Conservation (phyloP, 108 stramenopile species). For the Chaetoceros tenuissimus region DNA sequence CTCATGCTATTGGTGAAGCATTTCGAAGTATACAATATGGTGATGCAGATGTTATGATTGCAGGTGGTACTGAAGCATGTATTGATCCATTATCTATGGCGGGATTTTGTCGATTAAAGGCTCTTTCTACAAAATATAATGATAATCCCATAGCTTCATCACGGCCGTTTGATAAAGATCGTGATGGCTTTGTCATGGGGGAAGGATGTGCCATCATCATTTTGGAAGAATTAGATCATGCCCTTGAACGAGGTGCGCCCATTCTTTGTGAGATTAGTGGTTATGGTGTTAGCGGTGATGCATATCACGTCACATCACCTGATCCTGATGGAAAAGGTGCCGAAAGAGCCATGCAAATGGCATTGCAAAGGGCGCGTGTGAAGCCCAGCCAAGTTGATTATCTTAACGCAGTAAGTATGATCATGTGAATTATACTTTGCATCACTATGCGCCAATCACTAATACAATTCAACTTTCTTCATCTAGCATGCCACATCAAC, state of each 20-base stretch:
- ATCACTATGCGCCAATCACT: no score
- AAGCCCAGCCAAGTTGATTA: constrained; percentile 52
- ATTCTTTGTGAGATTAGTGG: constrained; percentile 59
- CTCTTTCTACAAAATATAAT: constrained; percentile 57
- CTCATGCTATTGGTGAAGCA: constrained; percentile 91
- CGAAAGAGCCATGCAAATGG: constrained; percentile 70
- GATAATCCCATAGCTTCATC: constrained; percentile 40
- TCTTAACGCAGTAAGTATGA: constrained; percentile 92
- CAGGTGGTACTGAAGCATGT: constrained; percentile 91
- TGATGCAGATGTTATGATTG: constrained; percentile 86
- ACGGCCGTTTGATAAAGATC: constrained; percentile 80
- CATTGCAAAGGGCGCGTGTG: constrained; percentile 27
- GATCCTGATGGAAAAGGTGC: constrained; percentile 80
- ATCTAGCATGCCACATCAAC: constrained; percentile 99
- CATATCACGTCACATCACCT: constrained; percentile 86
- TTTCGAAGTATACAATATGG: constrained; percentile 75
- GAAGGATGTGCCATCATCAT: constrained; percentile 90
- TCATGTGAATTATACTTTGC: no score
- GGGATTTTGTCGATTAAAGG: constrained; percentile 88
- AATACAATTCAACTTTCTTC: no score
- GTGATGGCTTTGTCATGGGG: constrained; percentile 93
- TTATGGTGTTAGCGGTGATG: constrained; percentile 75
- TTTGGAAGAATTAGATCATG: constrained; percentile 83
- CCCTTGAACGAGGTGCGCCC: constrained; percentile 53
- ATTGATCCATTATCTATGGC: constrained; percentile 84